These are phyloP conservation scores for Serpula lacrymans DNA, from an alignment of 768 basidiomycete genomes.

Conservation along the genomic window DNA sequence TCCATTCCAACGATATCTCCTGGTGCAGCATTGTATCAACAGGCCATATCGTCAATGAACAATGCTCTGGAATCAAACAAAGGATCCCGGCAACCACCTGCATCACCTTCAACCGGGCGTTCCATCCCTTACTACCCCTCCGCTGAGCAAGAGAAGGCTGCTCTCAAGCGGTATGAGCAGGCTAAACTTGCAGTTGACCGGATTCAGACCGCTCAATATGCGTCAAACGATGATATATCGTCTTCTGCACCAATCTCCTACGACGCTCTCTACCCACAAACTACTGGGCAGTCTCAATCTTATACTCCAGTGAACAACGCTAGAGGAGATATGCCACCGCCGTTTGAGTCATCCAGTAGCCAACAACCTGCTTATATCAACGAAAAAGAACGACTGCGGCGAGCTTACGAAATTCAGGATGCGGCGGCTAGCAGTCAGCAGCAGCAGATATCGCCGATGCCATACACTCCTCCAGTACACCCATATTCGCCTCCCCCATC, in stretches of 20 bases:
- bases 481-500: conserved; percentile 18
- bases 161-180: conserved; percentile 61
- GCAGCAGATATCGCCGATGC: conserved; percentile 17
- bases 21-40: conserved; percentile 42
- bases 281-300: conserved; percentile 23
- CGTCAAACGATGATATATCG: conserved; percentile 15
- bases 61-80: conserved; percentile 27
- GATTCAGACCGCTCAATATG: conserved; percentile 40
- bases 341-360: conserved; percentile 44
- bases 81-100: conserved; percentile 23
- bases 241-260: conserved; percentile 52
- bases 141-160: conserved; percentile 75
- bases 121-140: conserved; percentile 49
- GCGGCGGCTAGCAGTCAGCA: conserved; percentile 41
- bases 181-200: conserved; percentile 70
- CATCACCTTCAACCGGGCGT: conserved; percentile 16
- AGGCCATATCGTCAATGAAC: conserved; percentile 41
- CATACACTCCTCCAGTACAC: conserved; percentile 18
- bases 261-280: conserved; percentile 55
- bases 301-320: too few species aligned
- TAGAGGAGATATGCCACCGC: conserved; percentile 44
- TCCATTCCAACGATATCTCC: conserved; percentile 30
- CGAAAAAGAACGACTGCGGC: conserved; percentile 71
- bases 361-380: conserved; percentile 36
- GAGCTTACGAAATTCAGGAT: conserved; percentile 65